These are phyloP conservation scores for Mortierella sp. DNA, from an alignment of 371 early-diverging fungal species.

Conservation along the genomic window DNA sequence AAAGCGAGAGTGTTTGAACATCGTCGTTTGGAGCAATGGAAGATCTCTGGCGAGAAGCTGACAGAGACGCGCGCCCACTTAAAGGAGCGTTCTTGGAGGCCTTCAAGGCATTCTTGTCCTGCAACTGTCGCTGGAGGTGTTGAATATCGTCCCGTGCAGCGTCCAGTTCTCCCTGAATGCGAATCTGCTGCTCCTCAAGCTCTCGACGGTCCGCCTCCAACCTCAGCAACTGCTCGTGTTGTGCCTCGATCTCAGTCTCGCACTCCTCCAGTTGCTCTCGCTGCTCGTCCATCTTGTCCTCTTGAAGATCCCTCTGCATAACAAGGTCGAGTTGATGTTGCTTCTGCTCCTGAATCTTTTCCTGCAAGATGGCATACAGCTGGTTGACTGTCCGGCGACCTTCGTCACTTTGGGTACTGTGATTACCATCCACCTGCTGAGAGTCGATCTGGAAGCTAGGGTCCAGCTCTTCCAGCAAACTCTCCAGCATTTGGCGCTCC, in stretches of 20 bases:
- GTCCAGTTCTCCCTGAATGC: slow-evolving; percentile 22
- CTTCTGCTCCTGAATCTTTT: slow-evolving; percentile 18
- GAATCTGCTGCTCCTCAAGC: slow-evolving; percentile 17
- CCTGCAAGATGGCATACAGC: slow-evolving; percentile 22
- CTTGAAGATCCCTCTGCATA: slow-evolving; percentile 5
- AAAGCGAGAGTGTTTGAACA: neutral
- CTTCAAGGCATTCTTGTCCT: neutral
- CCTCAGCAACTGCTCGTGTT: slow-evolving; percentile 23
- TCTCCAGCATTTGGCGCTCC: slow-evolving; percentile 19
- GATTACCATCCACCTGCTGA: slow-evolving; percentile 2
- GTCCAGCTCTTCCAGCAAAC: slow-evolving; percentile 20
- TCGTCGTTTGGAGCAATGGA: neutral
- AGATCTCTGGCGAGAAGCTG: slow-evolving; percentile 6
- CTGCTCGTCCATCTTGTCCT: slow-evolving; percentile 15
- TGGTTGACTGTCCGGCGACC: slow-evolving; percentile 7
- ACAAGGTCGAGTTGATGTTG: slow-evolving; percentile 12
- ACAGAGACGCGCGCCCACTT: slow-evolving; percentile 8
- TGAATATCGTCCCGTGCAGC: slow-evolving; percentile 14
- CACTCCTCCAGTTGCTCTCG: slow-evolving; percentile 25
- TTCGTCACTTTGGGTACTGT: neutral
- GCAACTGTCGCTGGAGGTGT: slow-evolving; percentile 28
- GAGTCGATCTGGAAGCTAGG: neutral
- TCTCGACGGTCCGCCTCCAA: slow-evolving; percentile 22
- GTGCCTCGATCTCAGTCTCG: slow-evolving; percentile 29
- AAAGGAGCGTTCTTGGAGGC: neutral